A percentile compares a stretch with the other conserved stretches of the same genome.
Conservation (phyloP, 2,329 filamentous ascomycete species). For the Xylariomycetidae sp. region DNA sequence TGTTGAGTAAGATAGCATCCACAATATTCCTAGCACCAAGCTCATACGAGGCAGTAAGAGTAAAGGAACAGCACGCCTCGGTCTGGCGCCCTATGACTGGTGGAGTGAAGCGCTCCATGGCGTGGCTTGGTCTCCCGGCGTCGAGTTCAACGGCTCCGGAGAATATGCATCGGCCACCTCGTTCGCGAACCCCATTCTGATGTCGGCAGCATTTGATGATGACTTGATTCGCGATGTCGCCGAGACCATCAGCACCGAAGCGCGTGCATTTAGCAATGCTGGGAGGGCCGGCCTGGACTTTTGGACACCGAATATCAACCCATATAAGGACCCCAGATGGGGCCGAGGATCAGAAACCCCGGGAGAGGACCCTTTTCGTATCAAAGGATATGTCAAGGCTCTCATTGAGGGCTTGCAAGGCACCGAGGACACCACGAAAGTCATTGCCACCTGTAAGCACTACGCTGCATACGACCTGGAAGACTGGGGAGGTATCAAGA, state of each 20-base stretch:
- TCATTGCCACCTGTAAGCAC: slow-evolving; percentile 55
- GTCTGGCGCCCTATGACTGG: slow-evolving; percentile 53
- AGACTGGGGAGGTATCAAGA: slow-evolving; percentile 33
- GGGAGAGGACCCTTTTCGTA: slow-evolving; percentile 31
- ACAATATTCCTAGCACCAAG: background rate
- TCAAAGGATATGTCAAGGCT: slow-evolving; percentile 44
- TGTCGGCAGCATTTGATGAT: slow-evolving; percentile 28
- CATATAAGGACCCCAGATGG: slow-evolving; percentile 23
- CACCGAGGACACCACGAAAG: slow-evolving; percentile 25
- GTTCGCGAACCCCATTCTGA: slow-evolving; percentile 26
- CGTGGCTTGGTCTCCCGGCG: slow-evolving; percentile 45
- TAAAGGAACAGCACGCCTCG: slow-evolving; percentile 47
- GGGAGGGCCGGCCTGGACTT: slow-evolving; percentile 23
- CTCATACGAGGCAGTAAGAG: slow-evolving; percentile 22
- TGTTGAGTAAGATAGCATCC: slow-evolving; percentile 21
- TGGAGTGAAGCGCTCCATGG: slow-evolving; percentile 61
- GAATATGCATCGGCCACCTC: slow-evolving; percentile 26
- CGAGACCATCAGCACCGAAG: slow-evolving; percentile 24
- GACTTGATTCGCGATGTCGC: slow-evolving; percentile 22
- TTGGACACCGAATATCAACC: slow-evolving; percentile 25
- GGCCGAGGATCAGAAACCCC: slow-evolving; percentile 24
- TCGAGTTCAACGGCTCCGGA: slow-evolving; percentile 16
- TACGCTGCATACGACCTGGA: slow-evolving; percentile 54
- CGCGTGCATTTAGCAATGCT: slow-evolving; percentile 26
- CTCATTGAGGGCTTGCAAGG: slow-evolving; percentile 49